Evolutionary conservation across 2,329 filamentous ascomycete genomes (phyloP), one percentile per base, ranked within the genome.

Genomic region (Xylaria digitata): DNA sequence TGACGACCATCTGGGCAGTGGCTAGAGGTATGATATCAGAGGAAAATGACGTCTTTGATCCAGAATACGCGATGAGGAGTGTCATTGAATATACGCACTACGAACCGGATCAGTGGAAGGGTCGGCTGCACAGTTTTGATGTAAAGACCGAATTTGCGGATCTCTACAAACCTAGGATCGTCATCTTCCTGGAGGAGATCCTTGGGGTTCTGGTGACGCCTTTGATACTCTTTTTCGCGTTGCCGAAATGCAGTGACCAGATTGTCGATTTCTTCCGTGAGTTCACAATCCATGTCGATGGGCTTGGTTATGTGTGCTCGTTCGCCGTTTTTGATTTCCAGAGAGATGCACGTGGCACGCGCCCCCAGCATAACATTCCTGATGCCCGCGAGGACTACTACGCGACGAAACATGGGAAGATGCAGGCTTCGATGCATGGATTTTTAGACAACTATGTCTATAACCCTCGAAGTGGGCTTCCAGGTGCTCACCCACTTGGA

Each of bases 251-350:
- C 78, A 95, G 92, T 77, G 95, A 98, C 72, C 92, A 94, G 66
- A 91, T 99, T 70, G 90, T 98, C 65, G 96, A 99, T 80, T 99
- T 99, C 80, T 98, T 99, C 83, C 90, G 96, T 45, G 96, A 99
- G 77, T 97, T 98, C 73, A 98, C 96, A 0, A 90, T 99, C 23
- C 94, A 99, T 73, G 95, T 99, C 17, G 96, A 99, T 75, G 96
- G 96, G 0, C 86, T 99, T 42, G 96, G 96, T 23, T 95, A 97
- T 71, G 93, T 98, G 11, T 99, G 96, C 79, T 97, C 95, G 0
- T 98, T 97, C 80, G 96, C 96, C 2, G 93, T 97, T 42, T 99
- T 99, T 75, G 93, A 97, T 70, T 98, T 98, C 81, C 94, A 97
- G 79, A 95, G 94, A 77, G 92, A 90, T 26, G 84, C 90, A 23